Conservation (phyloP, 805 yeast species). For the Spathaspora sp. region DNA sequence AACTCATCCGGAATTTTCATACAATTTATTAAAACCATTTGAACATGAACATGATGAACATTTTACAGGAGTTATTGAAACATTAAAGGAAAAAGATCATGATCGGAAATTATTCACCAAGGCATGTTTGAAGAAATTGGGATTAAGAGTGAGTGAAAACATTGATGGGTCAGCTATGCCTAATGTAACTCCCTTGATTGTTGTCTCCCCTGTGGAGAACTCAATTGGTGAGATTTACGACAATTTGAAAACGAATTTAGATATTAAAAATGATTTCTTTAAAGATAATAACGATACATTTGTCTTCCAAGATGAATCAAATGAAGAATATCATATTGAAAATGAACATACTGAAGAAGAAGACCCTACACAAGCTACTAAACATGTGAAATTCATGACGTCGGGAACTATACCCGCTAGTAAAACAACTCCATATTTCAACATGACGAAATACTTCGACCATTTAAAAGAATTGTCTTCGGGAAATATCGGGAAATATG, state of each 20-base stretch:
- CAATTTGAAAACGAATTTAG: conserved; percentile 37
- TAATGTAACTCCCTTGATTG: conserved; percentile 60
- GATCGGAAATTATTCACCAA: conserved; percentile 55
- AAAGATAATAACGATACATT: conserved; percentile 59
- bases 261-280: conserved; percentile 25
- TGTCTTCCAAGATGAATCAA: conserved; percentile 41
- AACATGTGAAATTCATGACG: conserved; percentile 46
- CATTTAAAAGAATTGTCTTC: conserved; percentile 27
- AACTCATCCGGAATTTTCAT: conserved; percentile 84
- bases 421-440: conserved; percentile 69
- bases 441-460: conserved; percentile 52
- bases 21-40: conserved; percentile 41
- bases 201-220: conserved; percentile 40
- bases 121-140: conserved; percentile 55
- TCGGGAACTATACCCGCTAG: conserved; percentile 44
- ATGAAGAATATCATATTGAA: conserved; percentile 14
- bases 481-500: conserved; percentile 39
- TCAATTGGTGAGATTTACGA: conserved; percentile 26
- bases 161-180: conserved; percentile 48
- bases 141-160: conserved; percentile 61
- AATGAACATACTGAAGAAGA: conserved; percentile 12
- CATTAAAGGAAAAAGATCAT: conserved; percentile 41
- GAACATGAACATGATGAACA: conserved; percentile 18
- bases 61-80: conserved; percentile 27
- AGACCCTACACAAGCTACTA: conserved; percentile 50